Percentiles rank a stretch among this genome's conserved stretches.
Evolutionary conservation across 2,329 filamentous ascomycete species (phyloP).

Genomic region (Fusarium globosum): DNA sequence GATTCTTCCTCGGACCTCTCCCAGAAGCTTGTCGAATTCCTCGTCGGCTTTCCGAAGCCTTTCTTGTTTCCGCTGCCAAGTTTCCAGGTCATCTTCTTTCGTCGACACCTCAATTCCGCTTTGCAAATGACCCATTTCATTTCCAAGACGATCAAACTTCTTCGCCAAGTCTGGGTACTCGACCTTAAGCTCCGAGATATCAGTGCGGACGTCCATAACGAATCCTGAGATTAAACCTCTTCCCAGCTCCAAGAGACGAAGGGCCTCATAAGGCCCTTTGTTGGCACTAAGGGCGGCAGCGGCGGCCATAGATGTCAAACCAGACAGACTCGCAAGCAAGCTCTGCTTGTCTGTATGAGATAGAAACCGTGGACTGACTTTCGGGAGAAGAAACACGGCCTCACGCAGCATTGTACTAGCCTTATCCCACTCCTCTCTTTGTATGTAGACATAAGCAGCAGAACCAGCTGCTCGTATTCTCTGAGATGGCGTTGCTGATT

Average conservation of each 20-base stretch:
- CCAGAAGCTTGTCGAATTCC: not conserved
- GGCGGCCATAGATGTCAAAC: not conserved
- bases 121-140: not conserved
- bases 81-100: fast-evolving
- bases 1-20: fast-evolving
- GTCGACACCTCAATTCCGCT: not conserved
- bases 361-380: not conserved
- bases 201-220: not conserved
- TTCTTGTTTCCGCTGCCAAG: not conserved
- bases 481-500: not conserved
- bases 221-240: not conserved
- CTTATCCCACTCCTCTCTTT: not conserved
- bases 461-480: not conserved
- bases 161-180: not conserved
- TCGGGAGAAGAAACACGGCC: not conserved
- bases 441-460: not conserved
- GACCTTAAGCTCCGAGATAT: fast-evolving
- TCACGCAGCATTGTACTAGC: not conserved
- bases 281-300: fast-evolving
- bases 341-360: not conserved
- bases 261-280: fast-evolving
- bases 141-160: not conserved
- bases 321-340: not conserved
- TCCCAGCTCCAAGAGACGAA: not conserved
- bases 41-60: not conserved